These are phyloP conservation scores for Coemansia asiatica DNA, from an alignment of 192 early-diverging fungal genomes.

Conservation along the genomic window DNA sequence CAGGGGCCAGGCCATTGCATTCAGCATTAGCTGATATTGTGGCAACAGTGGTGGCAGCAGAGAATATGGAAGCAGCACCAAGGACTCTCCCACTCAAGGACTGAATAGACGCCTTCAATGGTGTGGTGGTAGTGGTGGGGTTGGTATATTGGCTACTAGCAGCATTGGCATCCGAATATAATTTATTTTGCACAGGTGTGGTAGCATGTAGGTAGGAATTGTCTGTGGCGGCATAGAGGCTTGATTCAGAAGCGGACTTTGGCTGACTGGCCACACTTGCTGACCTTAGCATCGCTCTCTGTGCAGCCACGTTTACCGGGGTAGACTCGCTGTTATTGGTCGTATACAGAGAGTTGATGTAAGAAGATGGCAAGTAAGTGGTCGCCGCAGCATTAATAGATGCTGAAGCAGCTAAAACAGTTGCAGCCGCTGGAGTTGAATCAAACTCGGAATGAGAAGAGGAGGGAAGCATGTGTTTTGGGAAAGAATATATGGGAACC, in stretches of 20 bases:
- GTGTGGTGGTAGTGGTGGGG: neutral
- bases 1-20: slow-evolving; percentile 41
- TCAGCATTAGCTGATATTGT: slow-evolving; percentile 33
- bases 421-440: neutral
- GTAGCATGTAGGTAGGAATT: slow-evolving; percentile 52
- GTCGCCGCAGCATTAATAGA: neutral
- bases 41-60: slow-evolving; percentile 43
- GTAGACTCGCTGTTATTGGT: neutral
- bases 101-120: slow-evolving; percentile 18
- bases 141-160: slow-evolving; percentile 1
- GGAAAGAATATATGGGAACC: neutral
- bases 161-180: slow-evolving; percentile 6
- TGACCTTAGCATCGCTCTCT: slow-evolving; percentile 24
- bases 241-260: slow-evolving; percentile 44
- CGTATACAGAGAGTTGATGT: neutral
- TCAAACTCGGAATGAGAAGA: neutral
- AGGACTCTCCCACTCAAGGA: slow-evolving; percentile 14
- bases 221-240: slow-evolving; percentile 50
- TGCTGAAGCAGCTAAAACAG: slow-evolving; percentile 3
- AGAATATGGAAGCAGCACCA: slow-evolving; percentile 28
- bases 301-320: slow-evolving; percentile 7
- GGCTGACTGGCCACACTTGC: slow-evolving; percentile 21
- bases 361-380: neutral
- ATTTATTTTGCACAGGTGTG: slow-evolving; percentile 34
- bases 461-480: neutral